phyloP scores from a whole-genome alignment of 345 rosid species.

The Orychophragmus violaceus region DNA sequence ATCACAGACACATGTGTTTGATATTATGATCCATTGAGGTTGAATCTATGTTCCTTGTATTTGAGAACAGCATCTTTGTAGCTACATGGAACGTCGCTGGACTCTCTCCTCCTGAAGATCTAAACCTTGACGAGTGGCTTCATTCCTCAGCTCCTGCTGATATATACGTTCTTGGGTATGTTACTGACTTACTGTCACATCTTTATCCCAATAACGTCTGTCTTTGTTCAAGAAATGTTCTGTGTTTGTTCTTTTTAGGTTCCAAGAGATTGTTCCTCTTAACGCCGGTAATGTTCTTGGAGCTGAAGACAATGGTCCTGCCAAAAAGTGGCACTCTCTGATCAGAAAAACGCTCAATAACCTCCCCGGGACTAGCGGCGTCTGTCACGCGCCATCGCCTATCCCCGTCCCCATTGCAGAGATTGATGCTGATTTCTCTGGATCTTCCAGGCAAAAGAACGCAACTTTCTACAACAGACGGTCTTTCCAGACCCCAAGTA shows the following conservation, averaged over 20 bases:
- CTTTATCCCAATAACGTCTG: background rate
- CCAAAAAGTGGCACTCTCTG: conserved; percentile 87
- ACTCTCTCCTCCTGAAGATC: conserved; percentile 76
- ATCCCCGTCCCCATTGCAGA: conserved; percentile 87
- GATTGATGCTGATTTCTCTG: conserved; percentile 90
- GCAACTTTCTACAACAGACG: conserved; percentile 77
- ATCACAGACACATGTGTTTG: background rate
- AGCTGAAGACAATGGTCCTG: conserved; percentile 97
- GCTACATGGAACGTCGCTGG: conserved; percentile 99
- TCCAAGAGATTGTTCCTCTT: conserved; percentile 98
- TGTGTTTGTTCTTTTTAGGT: conserved; percentile 36
- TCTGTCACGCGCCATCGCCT: conserved; percentile 77
- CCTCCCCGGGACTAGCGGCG: conserved; percentile 59
- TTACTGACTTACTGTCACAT: background rate
- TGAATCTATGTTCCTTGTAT: background rate
- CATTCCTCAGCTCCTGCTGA: conserved; percentile 96
- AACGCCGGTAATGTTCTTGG: conserved; percentile 96
- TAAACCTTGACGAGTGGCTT: conserved; percentile 93
- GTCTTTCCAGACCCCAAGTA: conserved; percentile 81
- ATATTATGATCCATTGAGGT: background rate
- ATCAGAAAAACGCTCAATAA: conserved; percentile 74
- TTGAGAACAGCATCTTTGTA: conserved; percentile 70
- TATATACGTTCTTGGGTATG: conserved; percentile 92
- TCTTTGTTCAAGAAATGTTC: conserved; percentile 9
- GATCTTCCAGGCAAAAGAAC: conserved; percentile 83